Conservation (phyloP, 345 rosid genomes). For the Clausena lansium region DNA sequence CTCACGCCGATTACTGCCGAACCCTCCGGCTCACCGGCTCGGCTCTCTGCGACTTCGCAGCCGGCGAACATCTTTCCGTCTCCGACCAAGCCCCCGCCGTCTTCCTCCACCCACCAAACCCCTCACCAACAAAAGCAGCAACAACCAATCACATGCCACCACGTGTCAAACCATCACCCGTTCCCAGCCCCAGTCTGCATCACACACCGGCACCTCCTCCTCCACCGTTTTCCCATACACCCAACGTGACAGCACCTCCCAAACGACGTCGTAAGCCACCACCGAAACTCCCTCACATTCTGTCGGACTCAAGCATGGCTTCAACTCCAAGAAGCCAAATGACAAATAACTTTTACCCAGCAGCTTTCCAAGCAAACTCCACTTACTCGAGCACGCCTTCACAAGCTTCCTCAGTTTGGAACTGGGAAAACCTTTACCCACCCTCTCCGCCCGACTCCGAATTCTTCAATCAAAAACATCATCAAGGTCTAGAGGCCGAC, state of each 20-base stretch:
- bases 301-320: slow-evolving; percentile 77
- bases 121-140: neutral
- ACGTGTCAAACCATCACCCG: slow-evolving; percentile 42
- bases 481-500: slow-evolving; percentile 27
- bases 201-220: slow-evolving; percentile 37
- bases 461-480: slow-evolving; percentile 52
- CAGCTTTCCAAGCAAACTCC: slow-evolving; percentile 67
- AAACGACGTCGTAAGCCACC: slow-evolving; percentile 43
- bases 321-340: slow-evolving; percentile 64
- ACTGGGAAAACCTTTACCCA: slow-evolving; percentile 95
- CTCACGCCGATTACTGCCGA: slow-evolving; percentile 94
- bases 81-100: slow-evolving; percentile 87
- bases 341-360: slow-evolving; percentile 54
- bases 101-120: slow-evolving; percentile 48
- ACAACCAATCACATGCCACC: slow-evolving; percentile 32
- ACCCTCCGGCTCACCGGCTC: slow-evolving; percentile 84
- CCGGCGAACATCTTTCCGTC: slow-evolving; percentile 72
- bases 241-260: slow-evolving; percentile 47
- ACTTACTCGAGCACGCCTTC: slow-evolving; percentile 77
- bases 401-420: slow-evolving; percentile 91
- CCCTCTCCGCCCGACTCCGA: slow-evolving; percentile 97
- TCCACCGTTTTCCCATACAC: slow-evolving; percentile 29
- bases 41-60: slow-evolving; percentile 79
- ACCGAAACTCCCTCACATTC: slow-evolving; percentile 79
- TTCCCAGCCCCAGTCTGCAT: slow-evolving; percentile 44